Base-by-base conservation (phyloP, 768 basidiomycete genomes). In the Hypsizygus marmoreus region DNA sequence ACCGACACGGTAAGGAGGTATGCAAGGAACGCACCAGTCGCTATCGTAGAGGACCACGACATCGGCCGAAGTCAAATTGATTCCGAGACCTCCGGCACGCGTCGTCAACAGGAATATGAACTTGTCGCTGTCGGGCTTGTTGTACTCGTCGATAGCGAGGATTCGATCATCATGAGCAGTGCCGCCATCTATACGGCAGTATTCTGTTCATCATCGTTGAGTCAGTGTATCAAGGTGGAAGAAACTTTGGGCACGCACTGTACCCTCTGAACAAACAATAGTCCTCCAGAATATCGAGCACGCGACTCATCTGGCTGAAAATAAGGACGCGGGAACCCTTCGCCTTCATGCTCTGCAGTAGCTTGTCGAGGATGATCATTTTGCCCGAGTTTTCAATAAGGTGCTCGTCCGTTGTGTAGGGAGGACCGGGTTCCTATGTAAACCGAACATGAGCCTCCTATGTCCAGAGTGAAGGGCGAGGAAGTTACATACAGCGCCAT, bases 221-320 rank as follows among this genome's bases (percentile, higher is more conserved):
- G 28, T 54, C 56, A 49, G 29, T 31, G 26, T 6, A 24, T 49
- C 0, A 24, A 10, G 6, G 10, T 40, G 23, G 19, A 20, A 28
- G 31, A 40, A 25, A 34, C 3, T n/a, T n/a, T n/a, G 10, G 6
- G n/a, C 14, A 73, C 91, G 40, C 58, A 97, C 95, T 85, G 68
- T 88, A 95, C 45, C 71, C 70, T 35, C 95, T 74, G 74, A 97
- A 99, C 49, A 95, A 72, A 66, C 94, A 97, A 66, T 95, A 98
- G 61, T 98, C 95, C 63, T 98, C 95, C 34, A 99, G 66, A 47
- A 99, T 98, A 65, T 99, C 97, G 38, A 97, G 76, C 47, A 98
- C 90, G n/a, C 97, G 86, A 68, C 91, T 95, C 97, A 99, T 98
- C 67, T 98, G 97, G 57, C 92, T 95, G 74, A 99, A 99, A 50